phyloP scores from a whole-genome alignment of 495 filamentous ascomycete genomes.

The Trypethelium eluteriae region DNA sequence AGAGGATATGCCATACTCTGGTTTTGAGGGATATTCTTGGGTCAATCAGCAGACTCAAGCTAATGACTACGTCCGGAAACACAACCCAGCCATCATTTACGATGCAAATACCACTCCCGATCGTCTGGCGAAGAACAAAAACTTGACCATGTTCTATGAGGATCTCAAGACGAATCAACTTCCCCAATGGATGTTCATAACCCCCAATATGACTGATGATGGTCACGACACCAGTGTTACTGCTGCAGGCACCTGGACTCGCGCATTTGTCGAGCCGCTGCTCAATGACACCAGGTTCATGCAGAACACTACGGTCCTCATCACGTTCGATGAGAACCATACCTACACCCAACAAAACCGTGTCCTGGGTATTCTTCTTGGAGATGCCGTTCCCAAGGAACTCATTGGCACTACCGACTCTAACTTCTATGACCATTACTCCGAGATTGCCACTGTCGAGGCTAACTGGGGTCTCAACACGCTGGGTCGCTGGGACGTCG shows the following conservation, averaged over 20 bases:
- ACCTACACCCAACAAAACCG: slow-evolving; percentile 34
- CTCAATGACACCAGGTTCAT: slow-evolving; percentile 35
- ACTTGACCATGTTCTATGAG: slow-evolving; percentile 28
- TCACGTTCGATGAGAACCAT: slow-evolving; percentile 42
- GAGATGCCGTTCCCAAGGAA: slow-evolving; percentile 26
- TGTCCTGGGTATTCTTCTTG: slow-evolving; percentile 34
- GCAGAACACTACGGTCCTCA: slow-evolving; percentile 40
- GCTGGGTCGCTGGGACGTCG: slow-evolving; percentile 36
- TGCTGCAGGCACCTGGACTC: slow-evolving; percentile 27
- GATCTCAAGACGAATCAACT: slow-evolving; percentile 27
- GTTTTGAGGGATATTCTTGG: slow-evolving; percentile 31
- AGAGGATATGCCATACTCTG: slow-evolving; percentile 35
- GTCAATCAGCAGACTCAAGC: slow-evolving; percentile 34
- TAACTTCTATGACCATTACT: slow-evolving; percentile 35
- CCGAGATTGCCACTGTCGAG: slow-evolving; percentile 33
- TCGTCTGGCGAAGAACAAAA: slow-evolving; percentile 31
- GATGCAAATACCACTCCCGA: slow-evolving; percentile 25
- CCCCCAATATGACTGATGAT: slow-evolving; percentile 34
- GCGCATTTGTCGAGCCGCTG: slow-evolving; percentile 34
- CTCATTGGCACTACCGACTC: slow-evolving; percentile 30
- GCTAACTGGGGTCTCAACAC: slow-evolving; percentile 33
- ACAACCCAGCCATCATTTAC: slow-evolving; percentile 34
- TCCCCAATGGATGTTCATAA: slow-evolving; percentile 35
- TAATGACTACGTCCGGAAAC: slow-evolving; percentile 35
- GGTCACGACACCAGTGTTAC: slow-evolving; percentile 34